These are phyloP conservation scores for Russula brevipes DNA, from an alignment of 768 basidiomycete species.

Conservation along the genomic window DNA sequence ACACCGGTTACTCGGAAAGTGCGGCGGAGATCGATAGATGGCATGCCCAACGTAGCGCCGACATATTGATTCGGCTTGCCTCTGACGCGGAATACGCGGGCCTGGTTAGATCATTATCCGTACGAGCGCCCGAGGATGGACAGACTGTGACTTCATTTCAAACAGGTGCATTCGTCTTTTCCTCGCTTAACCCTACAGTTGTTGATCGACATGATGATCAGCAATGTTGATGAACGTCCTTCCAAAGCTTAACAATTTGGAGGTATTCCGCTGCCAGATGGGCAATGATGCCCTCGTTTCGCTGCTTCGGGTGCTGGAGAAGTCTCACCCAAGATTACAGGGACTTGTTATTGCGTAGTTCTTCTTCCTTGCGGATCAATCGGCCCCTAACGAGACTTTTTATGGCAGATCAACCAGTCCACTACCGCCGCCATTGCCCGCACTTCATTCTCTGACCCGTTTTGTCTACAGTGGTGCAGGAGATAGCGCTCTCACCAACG, in stretches of 20 bases:
- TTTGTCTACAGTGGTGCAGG: constrained; percentile 28
- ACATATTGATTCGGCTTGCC: constrained; percentile 63
- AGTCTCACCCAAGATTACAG: constrained; percentile 42
- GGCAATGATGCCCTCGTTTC: constrained; percentile 47
- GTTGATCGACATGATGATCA: background rate
- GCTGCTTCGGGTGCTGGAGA: constrained; percentile 50
- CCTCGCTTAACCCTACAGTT: background rate
- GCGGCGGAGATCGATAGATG: constrained; percentile 40
- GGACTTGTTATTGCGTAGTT: constrained; percentile 35
- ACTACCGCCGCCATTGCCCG: background rate
- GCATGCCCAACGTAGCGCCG: constrained; percentile 62
- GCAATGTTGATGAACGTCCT: constrained; percentile 64
- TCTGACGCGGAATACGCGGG: constrained; percentile 54
- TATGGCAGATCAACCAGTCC: constrained; percentile 8
- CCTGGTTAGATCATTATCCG: constrained; percentile 51
- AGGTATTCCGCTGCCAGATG: constrained; percentile 58
- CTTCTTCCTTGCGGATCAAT: background rate
- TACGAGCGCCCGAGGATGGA: constrained; percentile 50
- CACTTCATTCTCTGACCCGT: constrained; percentile 33
- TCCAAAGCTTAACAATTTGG: constrained; percentile 54
- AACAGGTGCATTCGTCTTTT: constrained; percentile 41
- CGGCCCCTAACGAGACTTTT: background rate
- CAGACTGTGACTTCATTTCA: constrained; percentile 55
- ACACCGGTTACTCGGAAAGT: constrained; percentile 29
- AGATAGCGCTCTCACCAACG: constrained; percentile 37